These are phyloP conservation scores for Hanseniaspora singularis DNA, from an alignment of 805 yeast genomes.

Conservation along the genomic window DNA sequence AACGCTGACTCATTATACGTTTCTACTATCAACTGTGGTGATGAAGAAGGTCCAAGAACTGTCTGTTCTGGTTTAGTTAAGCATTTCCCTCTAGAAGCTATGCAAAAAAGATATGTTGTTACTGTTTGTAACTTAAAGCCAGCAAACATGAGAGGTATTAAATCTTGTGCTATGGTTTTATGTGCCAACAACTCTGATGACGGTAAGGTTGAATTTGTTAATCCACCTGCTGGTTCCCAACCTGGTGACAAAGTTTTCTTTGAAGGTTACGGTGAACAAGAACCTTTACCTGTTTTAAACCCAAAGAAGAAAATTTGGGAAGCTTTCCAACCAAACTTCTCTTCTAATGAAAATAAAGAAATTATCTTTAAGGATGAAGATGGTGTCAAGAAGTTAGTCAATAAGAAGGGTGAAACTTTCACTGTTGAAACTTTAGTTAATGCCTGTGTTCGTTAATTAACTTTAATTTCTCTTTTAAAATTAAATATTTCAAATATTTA, in stretches of 20 bases:
- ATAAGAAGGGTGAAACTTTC: slow-evolving; percentile 66
- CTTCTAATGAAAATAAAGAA: slow-evolving; percentile 63
- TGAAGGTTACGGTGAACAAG: slow-evolving; percentile 69
- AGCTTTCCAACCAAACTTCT: slow-evolving; percentile 79
- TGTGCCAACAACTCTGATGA: slow-evolving; percentile 63
- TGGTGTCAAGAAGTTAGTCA: slow-evolving; percentile 57
- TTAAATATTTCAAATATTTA: too few relatives aligned
- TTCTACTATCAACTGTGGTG: slow-evolving; percentile 94
- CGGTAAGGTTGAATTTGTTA: slow-evolving; percentile 71
- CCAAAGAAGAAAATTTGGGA: slow-evolving; percentile 99
- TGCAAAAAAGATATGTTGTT: slow-evolving; percentile 88
- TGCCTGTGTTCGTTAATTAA: slow-evolving; percentile 63
- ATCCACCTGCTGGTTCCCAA: slow-evolving; percentile 85
- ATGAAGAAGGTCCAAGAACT: slow-evolving; percentile 92
- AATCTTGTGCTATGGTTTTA: slow-evolving; percentile 90
- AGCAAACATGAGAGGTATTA: slow-evolving; percentile 94
- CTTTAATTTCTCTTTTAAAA: too few relatives aligned
- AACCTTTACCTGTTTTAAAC: slow-evolving; percentile 83
- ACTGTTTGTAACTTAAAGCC: slow-evolving; percentile 95
- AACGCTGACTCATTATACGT: slow-evolving; percentile 95
- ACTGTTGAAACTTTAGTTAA: slow-evolving; percentile 57
- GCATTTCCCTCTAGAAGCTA: slow-evolving; percentile 76
- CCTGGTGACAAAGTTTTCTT: slow-evolving; percentile 96
- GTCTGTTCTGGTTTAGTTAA: slow-evolving; percentile 95
- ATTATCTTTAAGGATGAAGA: slow-evolving; percentile 64